A percentile compares a stretch with the other conserved stretches of the same genome.
These are phyloP conservation scores for Brasenia schreberi DNA, from an alignment of 164 flowering plant genomes.

Conservation along the genomic window DNA sequence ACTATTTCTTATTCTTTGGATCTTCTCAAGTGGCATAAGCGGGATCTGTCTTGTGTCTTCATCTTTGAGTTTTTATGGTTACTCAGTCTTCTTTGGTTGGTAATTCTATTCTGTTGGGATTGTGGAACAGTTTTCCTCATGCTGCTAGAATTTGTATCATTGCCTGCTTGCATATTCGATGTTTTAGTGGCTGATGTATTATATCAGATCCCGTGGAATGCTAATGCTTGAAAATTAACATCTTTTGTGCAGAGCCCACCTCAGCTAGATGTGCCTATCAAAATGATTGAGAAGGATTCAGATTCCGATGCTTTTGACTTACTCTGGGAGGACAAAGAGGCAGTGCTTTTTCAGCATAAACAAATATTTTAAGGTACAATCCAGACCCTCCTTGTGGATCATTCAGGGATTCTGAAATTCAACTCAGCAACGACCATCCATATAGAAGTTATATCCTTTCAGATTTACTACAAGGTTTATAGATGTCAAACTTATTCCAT, in stretches of 20 bases:
- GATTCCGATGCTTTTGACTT: conserved; percentile 39
- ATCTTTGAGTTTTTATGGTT: too few species aligned
- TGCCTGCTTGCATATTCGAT: not conserved
- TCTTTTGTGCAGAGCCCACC: conserved; percentile 62
- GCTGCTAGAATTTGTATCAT: not conserved
- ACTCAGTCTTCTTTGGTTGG: not conserved
- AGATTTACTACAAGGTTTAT: too few species aligned
- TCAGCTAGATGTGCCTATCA: conserved; percentile 56
- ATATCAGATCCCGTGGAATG: not conserved
- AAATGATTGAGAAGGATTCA: conserved; percentile 34
- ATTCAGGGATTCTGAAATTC: too few species aligned
- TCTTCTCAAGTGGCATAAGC: too few species aligned
- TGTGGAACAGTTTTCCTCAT: not conserved
- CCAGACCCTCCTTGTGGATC: too few species aligned
- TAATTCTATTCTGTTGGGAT: not conserved
- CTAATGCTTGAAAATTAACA: not conserved
- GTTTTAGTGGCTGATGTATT: not conserved
- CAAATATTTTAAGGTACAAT: too few species aligned
- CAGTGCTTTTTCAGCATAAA: conserved; percentile 8
- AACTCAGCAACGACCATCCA: too few species aligned
- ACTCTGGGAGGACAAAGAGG: conserved; percentile 68
- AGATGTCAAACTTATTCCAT: too few species aligned
- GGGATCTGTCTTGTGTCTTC: too few species aligned
- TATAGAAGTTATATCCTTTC: too few species aligned
- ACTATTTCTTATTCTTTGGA: too few species aligned